phyloP scores from a whole-genome alignment of 2,329 filamentous ascomycete genomes.

The Ophiobolus disseminans region DNA sequence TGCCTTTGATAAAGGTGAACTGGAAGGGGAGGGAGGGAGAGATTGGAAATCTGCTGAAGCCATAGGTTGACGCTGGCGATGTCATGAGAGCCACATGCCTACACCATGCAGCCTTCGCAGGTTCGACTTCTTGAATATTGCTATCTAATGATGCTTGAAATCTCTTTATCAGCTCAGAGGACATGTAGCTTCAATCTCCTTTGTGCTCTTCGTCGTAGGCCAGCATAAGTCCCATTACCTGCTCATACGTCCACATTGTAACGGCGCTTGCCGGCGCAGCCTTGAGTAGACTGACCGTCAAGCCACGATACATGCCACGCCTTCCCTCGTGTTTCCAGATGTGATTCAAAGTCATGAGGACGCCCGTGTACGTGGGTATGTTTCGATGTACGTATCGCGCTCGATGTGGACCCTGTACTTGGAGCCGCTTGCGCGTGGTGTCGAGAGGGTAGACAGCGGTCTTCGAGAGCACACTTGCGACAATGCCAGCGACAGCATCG shows the following conservation, averaged over 20 bases:
- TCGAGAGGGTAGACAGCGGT: constrained; percentile 92
- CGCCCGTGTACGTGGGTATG: constrained; percentile 80
- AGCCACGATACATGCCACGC: constrained; percentile 83
- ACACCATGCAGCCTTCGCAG: too few species aligned
- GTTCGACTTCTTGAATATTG: too few species aligned
- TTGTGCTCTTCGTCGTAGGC: constrained; percentile 34
- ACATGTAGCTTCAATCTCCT: too few species aligned
- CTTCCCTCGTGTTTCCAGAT: constrained; percentile 78
- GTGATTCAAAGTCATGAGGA: constrained; percentile 68
- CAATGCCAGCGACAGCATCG: constrained; percentile 81
- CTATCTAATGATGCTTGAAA: too few species aligned
- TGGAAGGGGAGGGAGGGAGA: background rate
- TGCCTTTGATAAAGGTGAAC: constrained; percentile 3
- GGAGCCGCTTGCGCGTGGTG: constrained; percentile 87
- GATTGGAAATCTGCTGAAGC: background rate
- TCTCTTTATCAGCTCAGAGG: too few species aligned
- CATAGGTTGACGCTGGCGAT: too few species aligned
- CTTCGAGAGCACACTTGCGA: constrained; percentile 83
- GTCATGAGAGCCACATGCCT: too few species aligned
- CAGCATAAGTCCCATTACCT: constrained; percentile 68
- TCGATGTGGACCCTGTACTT: constrained; percentile 91
- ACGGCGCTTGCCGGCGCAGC: constrained; percentile 91
- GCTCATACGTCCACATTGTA: constrained; percentile 95
- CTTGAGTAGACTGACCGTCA: constrained; percentile 89
- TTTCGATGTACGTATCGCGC: constrained; percentile 80